A percentile compares a stretch with the other conserved stretches of the same genome.
These are phyloP conservation scores for Xylaria flabelliformis DNA, from an alignment of 495 filamentous ascomycete species.

Conservation along the genomic window DNA sequence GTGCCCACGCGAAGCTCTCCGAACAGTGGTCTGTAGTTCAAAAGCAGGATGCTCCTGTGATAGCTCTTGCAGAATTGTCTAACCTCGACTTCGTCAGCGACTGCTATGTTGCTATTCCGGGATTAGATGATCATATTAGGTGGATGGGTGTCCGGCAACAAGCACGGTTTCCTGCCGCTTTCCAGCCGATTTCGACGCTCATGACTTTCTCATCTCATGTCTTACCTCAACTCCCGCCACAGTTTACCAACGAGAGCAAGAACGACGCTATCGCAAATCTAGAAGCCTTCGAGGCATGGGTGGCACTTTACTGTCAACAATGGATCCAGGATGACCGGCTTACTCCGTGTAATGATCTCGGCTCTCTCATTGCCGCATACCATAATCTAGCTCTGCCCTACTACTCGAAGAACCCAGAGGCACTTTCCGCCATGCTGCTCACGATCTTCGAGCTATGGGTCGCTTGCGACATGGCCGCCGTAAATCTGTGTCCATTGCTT, in stretches of 20 bases:
- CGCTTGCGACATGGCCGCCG: slow-evolving; percentile 61
- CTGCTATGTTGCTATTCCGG: slow-evolving; percentile 11
- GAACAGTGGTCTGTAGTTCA: slow-evolving; percentile 9
- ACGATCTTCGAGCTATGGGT: slow-evolving; percentile 69
- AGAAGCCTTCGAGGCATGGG: slow-evolving; percentile 32
- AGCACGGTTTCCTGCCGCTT: neutral
- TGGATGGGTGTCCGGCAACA: neutral
- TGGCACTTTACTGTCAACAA: slow-evolving; percentile 18
- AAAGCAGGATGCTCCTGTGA: neutral
- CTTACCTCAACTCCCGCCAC: slow-evolving; percentile 5
- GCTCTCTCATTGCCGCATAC: slow-evolving; percentile 35
- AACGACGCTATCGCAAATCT: neutral
- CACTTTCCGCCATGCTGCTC: slow-evolving; percentile 64
- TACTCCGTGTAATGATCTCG: slow-evolving; percentile 25
- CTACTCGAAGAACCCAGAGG: slow-evolving; percentile 57
- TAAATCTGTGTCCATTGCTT: slow-evolving; percentile 48
- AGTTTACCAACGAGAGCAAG: neutral
- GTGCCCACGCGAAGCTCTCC: neutral
- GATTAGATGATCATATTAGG: slow-evolving; percentile 14
- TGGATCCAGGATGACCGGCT: slow-evolving; percentile 15
- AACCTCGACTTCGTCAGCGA: slow-evolving; percentile 7
- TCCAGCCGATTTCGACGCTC: slow-evolving; percentile 5
- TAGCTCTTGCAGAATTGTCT: neutral
- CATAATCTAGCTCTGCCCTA: slow-evolving; percentile 21
- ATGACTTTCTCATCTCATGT: neutral